Base-by-base conservation (phyloP, 495 filamentous ascomycete genomes). In the Aspergillus sclerotioniger region DNA sequence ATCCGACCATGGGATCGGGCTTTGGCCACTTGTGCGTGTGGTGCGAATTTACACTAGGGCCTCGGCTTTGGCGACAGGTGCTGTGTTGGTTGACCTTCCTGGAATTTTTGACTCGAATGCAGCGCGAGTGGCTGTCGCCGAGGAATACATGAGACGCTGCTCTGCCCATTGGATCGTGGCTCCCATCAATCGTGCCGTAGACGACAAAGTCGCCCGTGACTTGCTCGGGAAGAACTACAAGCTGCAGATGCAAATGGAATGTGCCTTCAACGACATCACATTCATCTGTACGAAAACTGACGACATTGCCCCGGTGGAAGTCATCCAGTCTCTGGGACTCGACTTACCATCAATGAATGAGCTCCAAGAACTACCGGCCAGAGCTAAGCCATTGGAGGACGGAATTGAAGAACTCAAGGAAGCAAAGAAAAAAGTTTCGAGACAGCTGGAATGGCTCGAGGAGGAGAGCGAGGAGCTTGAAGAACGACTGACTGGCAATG, bases 261-360 rank as follows among this genome's bases (percentile, higher is more conserved):
- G 84, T 0, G 76, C 68, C 0, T 86, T 82, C 51, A 77, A 73
- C 0, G 57, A 63, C 8, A 73, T 90, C 15, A 87, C 79, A 0
- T 85, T 90, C 54, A 84, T 90, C 19, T 88, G 86, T 59, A 83
- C 80, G 13, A 90, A 89, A 66, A 85, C 84, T 6, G 87, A 90
- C 66, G 85, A 88, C 47, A 84, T 89, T 28, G 77, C 70, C 15
- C 64, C 87, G 8, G 76, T 73, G 1, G 80, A 84, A 43, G 77
- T 82, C 10, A 66, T 76, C 8, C 65, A 74, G 15, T 77, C 71
- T 29, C 67, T 83, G 46, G 71, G 73, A 16, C 63, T 81, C 8
- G 73, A 76, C 0, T 4, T 53, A 32, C 47, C 55, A 7, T 17
- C 48, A 8, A 17, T 45, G 12, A 32, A 54, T 0, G 15, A 17